phyloP scores from a whole-genome alignment of 2,329 filamentous ascomycete genomes.

The Aspergillus jensenii region DNA sequence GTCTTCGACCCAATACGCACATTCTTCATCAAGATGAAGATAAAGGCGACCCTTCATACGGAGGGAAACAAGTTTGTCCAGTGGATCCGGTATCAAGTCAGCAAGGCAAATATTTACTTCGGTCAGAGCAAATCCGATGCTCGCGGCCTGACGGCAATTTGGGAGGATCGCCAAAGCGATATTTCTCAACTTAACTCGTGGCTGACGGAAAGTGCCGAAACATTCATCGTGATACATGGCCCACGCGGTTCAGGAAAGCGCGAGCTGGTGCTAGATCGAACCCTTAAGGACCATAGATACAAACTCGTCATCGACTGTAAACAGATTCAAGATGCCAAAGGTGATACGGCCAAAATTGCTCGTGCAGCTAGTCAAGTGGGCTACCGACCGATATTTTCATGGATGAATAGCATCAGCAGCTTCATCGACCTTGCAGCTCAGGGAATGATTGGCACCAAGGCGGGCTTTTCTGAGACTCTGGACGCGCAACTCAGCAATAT shows the following conservation, averaged over 20 bases:
- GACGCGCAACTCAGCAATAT: slow-evolving; percentile 90
- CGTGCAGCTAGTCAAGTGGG: slow-evolving; percentile 80
- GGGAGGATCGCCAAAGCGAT: slow-evolving; percentile 79
- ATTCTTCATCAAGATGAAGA: slow-evolving; percentile 85
- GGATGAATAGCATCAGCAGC: slow-evolving; percentile 93
- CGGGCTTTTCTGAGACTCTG: slow-evolving; percentile 88
- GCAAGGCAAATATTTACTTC: slow-evolving; percentile 47
- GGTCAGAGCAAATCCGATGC: slow-evolving; percentile 55
- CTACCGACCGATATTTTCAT: slow-evolving; percentile 90
- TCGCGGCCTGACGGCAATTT: slow-evolving; percentile 74
- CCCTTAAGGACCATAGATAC: slow-evolving; percentile 71
- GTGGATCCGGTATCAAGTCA: slow-evolving; percentile 72
- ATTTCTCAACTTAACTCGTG: slow-evolving; percentile 81
- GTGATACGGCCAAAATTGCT: slow-evolving; percentile 81
- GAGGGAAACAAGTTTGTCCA: slow-evolving; percentile 71
- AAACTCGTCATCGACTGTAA: slow-evolving; percentile 91
- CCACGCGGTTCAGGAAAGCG: slow-evolving; percentile 88
- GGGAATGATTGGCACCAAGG: slow-evolving; percentile 89
- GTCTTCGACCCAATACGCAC: slow-evolving; percentile 94
- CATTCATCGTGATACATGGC: slow-evolving; percentile 90
- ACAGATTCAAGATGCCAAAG: slow-evolving; percentile 83
- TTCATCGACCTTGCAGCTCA: slow-evolving; percentile 90
- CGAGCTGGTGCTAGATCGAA: slow-evolving; percentile 82
- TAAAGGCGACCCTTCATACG: slow-evolving; percentile 74
- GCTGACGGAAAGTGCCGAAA: slow-evolving; percentile 85